These are phyloP conservation scores for Cyanidiococcus yangmingshanensis DNA, from an alignment of 23 red algal species.

Conservation along the genomic window DNA sequence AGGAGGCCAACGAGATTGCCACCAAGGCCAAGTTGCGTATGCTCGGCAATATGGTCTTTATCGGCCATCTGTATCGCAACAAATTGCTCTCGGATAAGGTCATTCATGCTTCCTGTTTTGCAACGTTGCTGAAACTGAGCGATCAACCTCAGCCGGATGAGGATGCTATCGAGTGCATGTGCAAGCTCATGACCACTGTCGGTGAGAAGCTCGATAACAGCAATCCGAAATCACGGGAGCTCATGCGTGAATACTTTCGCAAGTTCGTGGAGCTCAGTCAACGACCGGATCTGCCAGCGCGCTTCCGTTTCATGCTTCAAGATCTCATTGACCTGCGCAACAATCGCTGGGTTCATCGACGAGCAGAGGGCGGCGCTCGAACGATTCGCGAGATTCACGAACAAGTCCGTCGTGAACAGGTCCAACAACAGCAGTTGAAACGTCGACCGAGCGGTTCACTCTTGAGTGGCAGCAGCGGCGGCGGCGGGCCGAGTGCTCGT, in stretches of 20 bases:
- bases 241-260: constrained; percentile 53
- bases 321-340: constrained; percentile 76
- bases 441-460: neutral
- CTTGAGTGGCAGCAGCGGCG: constrained; percentile 2
- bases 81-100: constrained; percentile 63
- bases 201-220: constrained; percentile 59
- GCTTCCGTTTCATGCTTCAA: constrained; percentile 92
- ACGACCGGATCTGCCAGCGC: constrained; percentile 46
- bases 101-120: constrained; percentile 65
- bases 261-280: constrained; percentile 30
- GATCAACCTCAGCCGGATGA: constrained; percentile 29
- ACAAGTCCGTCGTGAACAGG: neutral
- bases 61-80: constrained; percentile 82
- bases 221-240: constrained; percentile 3
- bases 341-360: constrained; percentile 60
- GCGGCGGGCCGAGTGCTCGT: neutral
- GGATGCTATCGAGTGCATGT: constrained; percentile 64
- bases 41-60: constrained; percentile 94
- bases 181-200: constrained; percentile 74
- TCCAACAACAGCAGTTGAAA: constrained; percentile 1
- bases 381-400: constrained; percentile 86
- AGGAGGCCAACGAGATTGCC: constrained; percentile 23
- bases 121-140: constrained; percentile 37
- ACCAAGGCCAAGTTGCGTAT: constrained; percentile 68
- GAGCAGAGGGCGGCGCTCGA: constrained; percentile 63